Evolutionary conservation across 1,139 yeast genomes (phyloP).

Genomic region (Tardiomyces digboiensis): DNA sequence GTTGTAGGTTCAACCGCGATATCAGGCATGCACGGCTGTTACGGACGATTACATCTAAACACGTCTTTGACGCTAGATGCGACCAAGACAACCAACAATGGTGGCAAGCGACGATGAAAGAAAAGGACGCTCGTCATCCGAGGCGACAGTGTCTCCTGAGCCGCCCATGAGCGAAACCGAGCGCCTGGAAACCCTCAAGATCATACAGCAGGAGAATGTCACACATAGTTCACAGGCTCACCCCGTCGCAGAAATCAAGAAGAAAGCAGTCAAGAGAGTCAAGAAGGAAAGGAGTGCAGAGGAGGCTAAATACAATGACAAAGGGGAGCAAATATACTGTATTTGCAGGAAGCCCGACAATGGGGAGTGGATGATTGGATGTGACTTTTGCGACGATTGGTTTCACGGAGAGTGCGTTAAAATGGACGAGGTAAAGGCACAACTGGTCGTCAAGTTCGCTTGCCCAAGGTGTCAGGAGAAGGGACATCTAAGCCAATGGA

Average conservation of each 20-base stretch:
- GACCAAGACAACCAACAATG: neutral
- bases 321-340: conserved; percentile 58
- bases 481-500: conserved; percentile 44
- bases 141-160: neutral
- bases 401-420: conserved; percentile 76
- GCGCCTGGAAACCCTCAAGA: neutral
- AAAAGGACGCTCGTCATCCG: neutral
- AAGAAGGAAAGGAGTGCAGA: neutral
- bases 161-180: neutral
- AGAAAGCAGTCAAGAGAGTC: neutral
- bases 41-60: too few species aligned
- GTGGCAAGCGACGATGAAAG: neutral
- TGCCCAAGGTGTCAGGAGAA: conserved; percentile 68
- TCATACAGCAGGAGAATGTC: neutral
- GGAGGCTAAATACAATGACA: neutral
- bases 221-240: neutral
- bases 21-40: too few species aligned
- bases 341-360: conserved; percentile 71
- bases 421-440: conserved; percentile 42
- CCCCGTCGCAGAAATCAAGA: neutral
- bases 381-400: conserved; percentile 97
- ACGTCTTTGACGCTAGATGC: too few species aligned
- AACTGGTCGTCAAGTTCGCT: conserved; percentile 53
- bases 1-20: too few species aligned
- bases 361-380: conserved; percentile 77